Evolutionary conservation across 352 stramenopile genomes (phyloP).

Genomic region (Thalassiosira oceanica): DNA sequence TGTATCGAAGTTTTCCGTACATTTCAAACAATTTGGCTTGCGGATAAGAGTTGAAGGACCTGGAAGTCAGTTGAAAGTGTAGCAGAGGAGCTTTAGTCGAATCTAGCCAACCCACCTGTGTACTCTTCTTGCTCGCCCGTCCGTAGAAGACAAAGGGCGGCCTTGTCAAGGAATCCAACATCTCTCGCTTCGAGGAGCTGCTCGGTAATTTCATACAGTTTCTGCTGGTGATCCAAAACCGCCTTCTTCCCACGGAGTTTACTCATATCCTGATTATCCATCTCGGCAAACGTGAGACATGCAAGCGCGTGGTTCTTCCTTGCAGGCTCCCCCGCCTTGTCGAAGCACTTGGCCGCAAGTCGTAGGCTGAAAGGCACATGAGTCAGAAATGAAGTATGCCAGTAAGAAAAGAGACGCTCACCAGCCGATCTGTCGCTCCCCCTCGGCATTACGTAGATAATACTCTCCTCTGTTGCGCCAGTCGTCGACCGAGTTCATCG

Average conservation of each 20-base stretch:
- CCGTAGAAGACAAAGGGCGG: conserved; percentile 39
- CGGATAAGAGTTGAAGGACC: no score
- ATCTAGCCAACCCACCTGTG: conserved; percentile 14
- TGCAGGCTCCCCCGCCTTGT: conserved; percentile 47
- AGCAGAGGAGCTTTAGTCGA: no score
- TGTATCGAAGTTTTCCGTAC: conserved; percentile 31
- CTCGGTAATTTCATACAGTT: conserved; percentile 33
- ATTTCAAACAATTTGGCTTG: conserved; percentile 53
- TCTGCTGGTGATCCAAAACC: conserved; percentile 18
- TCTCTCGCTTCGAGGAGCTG: conserved; percentile 43
- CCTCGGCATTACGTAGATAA: conserved; percentile 47
- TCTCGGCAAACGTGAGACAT: conserved; percentile 40
- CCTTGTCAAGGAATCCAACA: conserved; percentile 46
- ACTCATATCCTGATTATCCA: conserved; percentile 29
- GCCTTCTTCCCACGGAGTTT: conserved; percentile 14
- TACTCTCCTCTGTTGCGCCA: conserved; percentile 55
- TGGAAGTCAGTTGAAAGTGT: no score
- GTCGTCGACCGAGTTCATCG: conserved; percentile 40
- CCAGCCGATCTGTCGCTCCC: conserved; percentile 19
- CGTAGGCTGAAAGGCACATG: no score
- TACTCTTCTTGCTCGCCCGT: conserved; percentile 35
- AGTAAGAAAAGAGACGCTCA: no score
- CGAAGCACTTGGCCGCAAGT: conserved; percentile 54
- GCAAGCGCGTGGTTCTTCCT: conserved; percentile 33
- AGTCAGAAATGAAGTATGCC: no score